Evolutionary conservation across 2,329 filamentous ascomycete species (phyloP), one percentile per base, ranked within the genome.

Genomic region (Colletotrichum tropicale): DNA sequence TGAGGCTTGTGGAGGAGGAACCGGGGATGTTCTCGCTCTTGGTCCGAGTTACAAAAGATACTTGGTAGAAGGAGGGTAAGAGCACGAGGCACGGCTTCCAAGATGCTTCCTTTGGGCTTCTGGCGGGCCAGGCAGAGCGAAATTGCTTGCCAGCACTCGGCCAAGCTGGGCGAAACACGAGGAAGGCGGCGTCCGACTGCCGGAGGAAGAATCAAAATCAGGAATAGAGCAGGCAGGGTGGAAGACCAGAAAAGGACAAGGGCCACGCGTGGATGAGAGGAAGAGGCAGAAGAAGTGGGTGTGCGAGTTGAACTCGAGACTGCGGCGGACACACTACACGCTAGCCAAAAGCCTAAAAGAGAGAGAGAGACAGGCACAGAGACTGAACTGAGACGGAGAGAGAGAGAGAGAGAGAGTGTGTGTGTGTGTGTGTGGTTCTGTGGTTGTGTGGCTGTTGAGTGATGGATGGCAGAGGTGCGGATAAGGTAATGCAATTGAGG

Each of bases 111-210:
- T 68, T 67, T 55, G 24, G 52, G 38, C 64, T 52, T 75, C 73
- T 73, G 48, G 55, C 64, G 64, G 38, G 61, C 48, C 56, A 70
- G 32, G 34, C 61, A 32, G 70, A 24, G 52, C 73, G 73, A 75
- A 55, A 73, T 75, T 75, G 70, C 70, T 64, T 65, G 56, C n/a
- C 21, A 34, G 58, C 32, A 68, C 32, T 21, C 56, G 43, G 73
- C 60, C 62, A 64, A 56, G 58, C 64, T 65, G 70, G 73, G 70
- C 73, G 64, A 73, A 73, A 75, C 73, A 73, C 70, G 70, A 75
- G 64, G 43, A 34, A 66, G 18, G 64, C 32, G 26, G 48, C 64
- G 64, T 65, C 70, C 64, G 73, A 75, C 73, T 75, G 70, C 73
- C 73, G 73, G 73, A 75, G 70, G 24, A 60, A 48, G 64, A 34